Evolutionary conservation across 768 basidiomycete species (phyloP).

Genomic region (Saitozyma sp.): DNA sequence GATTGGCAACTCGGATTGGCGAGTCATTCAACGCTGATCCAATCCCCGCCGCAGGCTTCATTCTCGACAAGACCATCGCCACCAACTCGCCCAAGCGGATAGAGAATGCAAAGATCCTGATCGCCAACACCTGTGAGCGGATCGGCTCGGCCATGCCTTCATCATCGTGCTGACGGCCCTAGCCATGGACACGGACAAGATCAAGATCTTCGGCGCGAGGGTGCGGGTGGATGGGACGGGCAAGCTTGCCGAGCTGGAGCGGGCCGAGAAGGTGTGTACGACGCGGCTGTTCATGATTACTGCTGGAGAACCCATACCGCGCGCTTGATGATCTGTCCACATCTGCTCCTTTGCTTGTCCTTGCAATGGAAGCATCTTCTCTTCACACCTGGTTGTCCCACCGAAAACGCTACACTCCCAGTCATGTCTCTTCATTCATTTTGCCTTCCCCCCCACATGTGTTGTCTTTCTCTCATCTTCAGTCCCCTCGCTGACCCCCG

Average conservation of each 20-base stretch:
- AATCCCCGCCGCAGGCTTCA: constrained; percentile 67
- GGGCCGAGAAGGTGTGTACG: constrained; percentile 77
- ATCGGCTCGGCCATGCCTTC: background rate
- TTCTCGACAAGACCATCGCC: constrained; percentile 92
- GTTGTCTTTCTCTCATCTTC: background rate
- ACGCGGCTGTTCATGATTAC: background rate
- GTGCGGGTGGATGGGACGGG: constrained; percentile 94
- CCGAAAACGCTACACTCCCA: too few species aligned
- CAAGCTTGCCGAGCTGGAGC: constrained; percentile 95
- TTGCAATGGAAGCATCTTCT: too few species aligned
- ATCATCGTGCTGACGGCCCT: constrained; percentile 5
- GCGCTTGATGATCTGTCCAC: background rate
- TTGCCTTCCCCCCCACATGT: background rate
- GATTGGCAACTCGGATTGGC: too few species aligned
- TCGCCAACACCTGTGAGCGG: constrained; percentile 91
- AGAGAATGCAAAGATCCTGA: constrained; percentile 92
- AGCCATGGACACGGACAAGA: constrained; percentile 99
- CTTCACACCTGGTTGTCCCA: too few species aligned
- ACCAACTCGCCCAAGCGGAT: constrained; percentile 92
- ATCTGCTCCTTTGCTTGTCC: constrained; percentile 1
- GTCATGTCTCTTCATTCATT: too few species aligned
- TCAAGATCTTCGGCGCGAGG: constrained; percentile 96
- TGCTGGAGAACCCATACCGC: background rate
- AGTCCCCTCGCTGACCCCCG: constrained; percentile 10
- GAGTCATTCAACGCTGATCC: too few species aligned